Evolutionary conservation across 2,329 filamentous ascomycete species (phyloP).

Genomic region (Pseudopithomyces chartarum): DNA sequence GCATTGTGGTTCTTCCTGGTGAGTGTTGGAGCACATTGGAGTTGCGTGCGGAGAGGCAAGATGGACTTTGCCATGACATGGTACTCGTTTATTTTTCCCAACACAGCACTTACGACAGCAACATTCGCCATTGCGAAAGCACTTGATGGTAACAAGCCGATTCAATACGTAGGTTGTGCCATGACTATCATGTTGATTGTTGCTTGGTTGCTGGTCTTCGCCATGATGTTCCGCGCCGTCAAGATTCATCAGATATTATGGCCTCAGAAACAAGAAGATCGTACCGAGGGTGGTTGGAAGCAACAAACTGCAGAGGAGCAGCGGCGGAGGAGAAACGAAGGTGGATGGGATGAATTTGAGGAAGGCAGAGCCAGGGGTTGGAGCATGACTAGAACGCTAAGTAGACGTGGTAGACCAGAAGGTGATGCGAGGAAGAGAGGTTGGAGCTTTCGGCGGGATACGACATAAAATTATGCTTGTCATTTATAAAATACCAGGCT

Average conservation of each 20-base stretch:
- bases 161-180: constrained; percentile 70
- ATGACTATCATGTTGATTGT: constrained; percentile 69
- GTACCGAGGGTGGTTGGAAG: constrained; percentile 64
- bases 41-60: constrained; percentile 63
- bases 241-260: constrained; percentile 71
- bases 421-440: constrained; percentile 16
- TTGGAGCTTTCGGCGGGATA: constrained; percentile 19
- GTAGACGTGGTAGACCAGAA: constrained; percentile 18
- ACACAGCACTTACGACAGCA: constrained; percentile 74
- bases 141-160: constrained; percentile 50
- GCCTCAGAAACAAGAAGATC: constrained; percentile 73
- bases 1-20: constrained; percentile 85
- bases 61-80: constrained; percentile 84
- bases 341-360: constrained; percentile 22
- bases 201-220: constrained; percentile 71
- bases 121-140: constrained; percentile 73
- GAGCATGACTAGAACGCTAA: constrained; percentile 29
- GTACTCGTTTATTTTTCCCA: constrained; percentile 83
- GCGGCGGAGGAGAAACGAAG: constrained; percentile 21
- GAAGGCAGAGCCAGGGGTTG: constrained; percentile 21
- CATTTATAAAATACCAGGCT: too few species aligned
- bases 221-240: constrained; percentile 73
- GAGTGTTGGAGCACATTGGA: constrained; percentile 75
- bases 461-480: background rate
- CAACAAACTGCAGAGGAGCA: constrained; percentile 37